Base-by-base conservation (phyloP, 768 basidiomycete species). In the Tephrocybe sp. region DNA sequence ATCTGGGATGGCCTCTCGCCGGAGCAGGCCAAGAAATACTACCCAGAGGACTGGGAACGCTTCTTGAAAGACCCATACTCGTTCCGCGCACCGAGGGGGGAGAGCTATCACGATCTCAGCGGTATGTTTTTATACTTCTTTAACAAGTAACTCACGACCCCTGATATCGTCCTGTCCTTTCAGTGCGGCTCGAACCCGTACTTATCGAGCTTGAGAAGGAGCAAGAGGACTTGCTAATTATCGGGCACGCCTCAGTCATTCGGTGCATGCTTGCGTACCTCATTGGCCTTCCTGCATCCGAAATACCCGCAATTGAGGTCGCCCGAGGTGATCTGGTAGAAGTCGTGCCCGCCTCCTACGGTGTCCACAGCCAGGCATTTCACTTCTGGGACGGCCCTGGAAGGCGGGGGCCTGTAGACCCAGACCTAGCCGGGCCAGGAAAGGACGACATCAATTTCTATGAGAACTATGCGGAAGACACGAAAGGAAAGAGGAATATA, bases 241-340 rank as follows among this genome's bases (percentile, higher is more conserved):
- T 98, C 57, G 94, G 93, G 1, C 94, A 97, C 64, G 92, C 94
- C 13, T 95, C 93, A 33, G 97, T 98, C 63, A 97, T 98, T 60
- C 85, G 97, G 15, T 99, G 97, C 70, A 76, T 99, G 50, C 80
- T 97, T 38, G 87, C 94, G 2, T 93, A 93, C 66, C 84, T 93
- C 58, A 92, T 93, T 56, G 97, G 97, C 5, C 75, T 98, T 3
- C 92, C 94, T 4, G 92, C 95, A 0, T 87, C 88, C 22, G 97
- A 99, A 64, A 97, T 99, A 38, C 97, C 97, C 0, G 94, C 93
- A 1, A 95, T 98, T 46, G 95, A 98, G 67, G 87, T 99, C 58
- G 91, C 95, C 30, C 82, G 97, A 11, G 97, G 97, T 0, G 97
- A 99, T 63, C 72, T 98, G n/a, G 78, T 98, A 31, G 97, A 99